Conservation (phyloP, 2,329 filamentous ascomycete species). For the Claviceps arundinis region DNA sequence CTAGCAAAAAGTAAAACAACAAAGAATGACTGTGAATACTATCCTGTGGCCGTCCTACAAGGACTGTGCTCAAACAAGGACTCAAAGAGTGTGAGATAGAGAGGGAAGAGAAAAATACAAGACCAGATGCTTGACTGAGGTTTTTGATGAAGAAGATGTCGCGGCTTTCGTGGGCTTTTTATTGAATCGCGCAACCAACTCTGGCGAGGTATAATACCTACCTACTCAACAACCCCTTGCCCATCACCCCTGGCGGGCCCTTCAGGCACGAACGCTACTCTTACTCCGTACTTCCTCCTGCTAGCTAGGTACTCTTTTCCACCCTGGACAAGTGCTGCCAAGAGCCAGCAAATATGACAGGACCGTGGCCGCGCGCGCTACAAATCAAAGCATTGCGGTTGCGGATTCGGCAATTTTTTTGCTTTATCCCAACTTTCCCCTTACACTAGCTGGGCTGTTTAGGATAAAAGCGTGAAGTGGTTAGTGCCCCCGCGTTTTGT, state of each 20-base stretch:
- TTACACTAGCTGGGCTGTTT: background rate
- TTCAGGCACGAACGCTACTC: no score
- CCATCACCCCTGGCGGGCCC: background rate
- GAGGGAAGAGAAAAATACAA: background rate
- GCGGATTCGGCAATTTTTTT: background rate
- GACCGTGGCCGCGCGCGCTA: background rate
- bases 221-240: no score
- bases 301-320: no score
- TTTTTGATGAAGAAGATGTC: no score
- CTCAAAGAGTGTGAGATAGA: background rate
- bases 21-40: background rate
- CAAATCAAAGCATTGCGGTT: background rate
- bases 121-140: background rate
- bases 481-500: background rate
- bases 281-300: no score
- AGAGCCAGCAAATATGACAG: background rate
- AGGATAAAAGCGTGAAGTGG: background rate
- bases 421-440: background rate
- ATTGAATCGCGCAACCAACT: background rate
- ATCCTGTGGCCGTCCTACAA: background rate
- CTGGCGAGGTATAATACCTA: no score
- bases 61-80: background rate
- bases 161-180: background rate
- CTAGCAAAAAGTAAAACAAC: background rate
- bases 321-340: no score